Evolutionary conservation across 1,284 basidiomycete genomes (phyloP), one percentile per base, ranked within the genome.

Genomic region (Singerocomus rubriflavus): DNA sequence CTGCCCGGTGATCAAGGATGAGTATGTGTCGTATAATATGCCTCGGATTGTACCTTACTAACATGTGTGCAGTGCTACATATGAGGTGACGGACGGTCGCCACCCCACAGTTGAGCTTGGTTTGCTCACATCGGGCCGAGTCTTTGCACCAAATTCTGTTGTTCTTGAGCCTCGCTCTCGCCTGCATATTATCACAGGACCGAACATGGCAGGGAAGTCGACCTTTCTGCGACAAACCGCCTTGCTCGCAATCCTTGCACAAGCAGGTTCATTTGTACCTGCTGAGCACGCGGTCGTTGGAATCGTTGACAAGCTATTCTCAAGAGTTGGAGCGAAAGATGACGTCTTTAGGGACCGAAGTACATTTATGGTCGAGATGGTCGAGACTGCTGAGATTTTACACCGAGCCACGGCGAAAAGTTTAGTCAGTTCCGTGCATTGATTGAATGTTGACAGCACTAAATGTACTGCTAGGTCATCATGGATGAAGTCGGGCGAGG

Each of bases 401-500:
- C 78, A 80, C 25, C 81, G 86, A 30, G 93, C 96, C 2, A 95
- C 93, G 12, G 71, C 82, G 5, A 80, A 76, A 48, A 95, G 92
- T 53, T 74, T 98, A 50, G 91, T 91, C 57, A 57, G 82, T 71
- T 12, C 26, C 26, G 3, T 30, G 39, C 36, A 44, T 52, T 35
- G 31, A 17, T 8, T 37, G 13, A 25, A 41, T 26, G 42, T 41
- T 17, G 13, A 34, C n/a, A 25, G 48, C 48, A 43, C 44, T 39
- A 46, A 52, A 43, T 14, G 27, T 40, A 14, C 44, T 29, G 26
- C 31, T 51, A 92, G 91, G 90, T 97, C 16, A 94, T 98, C 57
- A 95, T 98, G 91, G 94, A 98, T 65, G 96, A 99, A 72, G 91
- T 99, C 16, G 96, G 96, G 3, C 77, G 96, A 57, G 96, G 96